Conservation (phyloP, 2,329 filamentous ascomycete genomes). For the Cladorrhinum sp. region DNA sequence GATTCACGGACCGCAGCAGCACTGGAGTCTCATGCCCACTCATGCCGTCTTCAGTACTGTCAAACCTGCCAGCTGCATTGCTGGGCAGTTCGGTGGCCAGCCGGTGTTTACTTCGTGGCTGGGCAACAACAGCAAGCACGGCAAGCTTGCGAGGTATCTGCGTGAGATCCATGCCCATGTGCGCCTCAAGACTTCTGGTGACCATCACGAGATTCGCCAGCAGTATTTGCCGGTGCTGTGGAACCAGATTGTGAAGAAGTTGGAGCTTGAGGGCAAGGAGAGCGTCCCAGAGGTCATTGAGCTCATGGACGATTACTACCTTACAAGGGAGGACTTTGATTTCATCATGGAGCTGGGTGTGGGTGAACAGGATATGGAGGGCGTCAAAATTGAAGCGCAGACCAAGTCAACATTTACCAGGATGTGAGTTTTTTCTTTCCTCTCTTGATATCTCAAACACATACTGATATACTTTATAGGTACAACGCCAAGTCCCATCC, state of each 20-base stretch:
- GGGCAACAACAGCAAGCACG: constrained; percentile 87
- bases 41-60: constrained; percentile 97
- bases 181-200: constrained; percentile 84
- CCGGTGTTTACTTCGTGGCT: constrained; percentile 84
- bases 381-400: constrained; percentile 75
- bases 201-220: constrained; percentile 90
- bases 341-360: constrained; percentile 87
- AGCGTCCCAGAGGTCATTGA: constrained; percentile 80
- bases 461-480: constrained; percentile 41
- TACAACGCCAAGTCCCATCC: constrained; percentile 87
- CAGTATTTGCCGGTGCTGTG: constrained; percentile 90
- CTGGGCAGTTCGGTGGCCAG: constrained; percentile 72
- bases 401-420: constrained; percentile 89
- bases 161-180: constrained; percentile 98
- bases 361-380: constrained; percentile 74
- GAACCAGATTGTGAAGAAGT: constrained; percentile 70
- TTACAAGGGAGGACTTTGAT: constrained; percentile 94
- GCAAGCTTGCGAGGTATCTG: constrained; percentile 73
- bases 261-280: constrained; percentile 79
- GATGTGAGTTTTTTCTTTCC: constrained; percentile 55
- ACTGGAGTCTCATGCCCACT: constrained; percentile 96
- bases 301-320: constrained; percentile 94
- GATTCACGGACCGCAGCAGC: constrained; percentile 97
- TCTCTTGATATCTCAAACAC: not conserved
- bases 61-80: constrained; percentile 79